A percentile compares a stretch with the other conserved stretches of the same genome.
Evolutionary conservation across 2,329 filamentous ascomycete species (phyloP).

Genomic region (Torrubiellomyces zombiae): DNA sequence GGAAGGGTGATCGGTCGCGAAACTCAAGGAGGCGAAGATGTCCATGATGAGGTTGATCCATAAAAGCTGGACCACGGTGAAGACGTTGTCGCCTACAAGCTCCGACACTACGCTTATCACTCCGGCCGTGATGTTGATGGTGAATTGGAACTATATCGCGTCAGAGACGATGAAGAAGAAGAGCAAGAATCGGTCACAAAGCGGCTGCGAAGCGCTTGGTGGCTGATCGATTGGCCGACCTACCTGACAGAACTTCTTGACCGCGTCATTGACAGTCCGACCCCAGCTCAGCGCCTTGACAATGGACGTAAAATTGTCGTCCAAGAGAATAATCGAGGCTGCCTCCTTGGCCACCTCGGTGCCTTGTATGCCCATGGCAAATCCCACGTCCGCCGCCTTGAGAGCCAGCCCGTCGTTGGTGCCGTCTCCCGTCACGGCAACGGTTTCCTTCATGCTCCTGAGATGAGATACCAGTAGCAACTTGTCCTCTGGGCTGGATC

Average conservation of each 20-base stretch:
- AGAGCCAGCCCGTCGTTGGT: conserved; percentile 51
- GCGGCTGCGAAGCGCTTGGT: too few relatives aligned
- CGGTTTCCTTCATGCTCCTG: conserved; percentile 47
- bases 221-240: too few relatives aligned
- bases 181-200: too few relatives aligned
- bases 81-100: conserved; percentile 35
- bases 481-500: conserved; percentile 56
- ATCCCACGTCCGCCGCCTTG: conserved; percentile 49
- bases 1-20: conserved; percentile 44
- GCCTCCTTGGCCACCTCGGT: conserved; percentile 52
- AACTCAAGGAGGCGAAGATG: conserved; percentile 47
- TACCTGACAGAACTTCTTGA: conserved; percentile 46
- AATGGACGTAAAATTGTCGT: conserved; percentile 50
- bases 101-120: conserved; percentile 46
- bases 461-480: conserved; percentile 45
- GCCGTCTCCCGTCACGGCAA: conserved; percentile 50
- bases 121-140: conserved; percentile 52
- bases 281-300: conserved; percentile 47
- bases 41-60: conserved; percentile 59
- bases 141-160: conserved; percentile 48
- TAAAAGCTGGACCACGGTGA: conserved; percentile 47
- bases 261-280: conserved; percentile 44
- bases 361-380: conserved; percentile 51
- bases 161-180: too few relatives aligned
- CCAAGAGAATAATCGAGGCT: conserved; percentile 46